Percentiles rank a stretch among this genome's conserved stretches.
phyloP scores from a whole-genome alignment of 345 rosid genomes.

The Mercurialis annua region DNA sequence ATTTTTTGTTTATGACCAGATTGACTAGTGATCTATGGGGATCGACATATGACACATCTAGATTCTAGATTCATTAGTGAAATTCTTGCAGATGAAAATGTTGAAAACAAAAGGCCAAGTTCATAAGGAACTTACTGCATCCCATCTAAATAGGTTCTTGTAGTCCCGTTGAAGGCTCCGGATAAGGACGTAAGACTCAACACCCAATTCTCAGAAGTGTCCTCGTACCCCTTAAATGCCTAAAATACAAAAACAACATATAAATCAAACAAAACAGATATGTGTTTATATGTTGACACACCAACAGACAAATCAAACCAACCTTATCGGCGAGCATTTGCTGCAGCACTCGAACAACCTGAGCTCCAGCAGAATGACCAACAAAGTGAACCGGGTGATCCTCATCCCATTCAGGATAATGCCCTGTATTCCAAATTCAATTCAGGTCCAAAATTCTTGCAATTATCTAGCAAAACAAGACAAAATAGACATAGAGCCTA shows the following conservation, averaged over 20 bases:
- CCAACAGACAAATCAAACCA: constrained; percentile 17
- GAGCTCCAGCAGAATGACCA: constrained; percentile 99
- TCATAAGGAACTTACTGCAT: constrained; percentile 59
- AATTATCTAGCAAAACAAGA: neutral
- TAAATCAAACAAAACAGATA: neutral
- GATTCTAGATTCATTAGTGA: neutral
- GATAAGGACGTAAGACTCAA: constrained; percentile 89
- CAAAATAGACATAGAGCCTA: neutral
- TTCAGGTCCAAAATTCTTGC: neutral
- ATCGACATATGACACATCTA: no score
- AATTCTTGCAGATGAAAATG: neutral
- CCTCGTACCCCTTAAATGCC: constrained; percentile 76
- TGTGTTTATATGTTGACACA: neutral
- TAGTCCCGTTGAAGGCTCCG: constrained; percentile 96
- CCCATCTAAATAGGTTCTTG: constrained; percentile 88
- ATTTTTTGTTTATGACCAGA: neutral
- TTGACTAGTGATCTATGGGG: neutral
- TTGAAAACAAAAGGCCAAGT: constrained; percentile 3
- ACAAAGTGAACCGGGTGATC: constrained; percentile 95
- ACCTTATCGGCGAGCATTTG: constrained; percentile 99
- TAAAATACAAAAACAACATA: constrained; percentile 29
- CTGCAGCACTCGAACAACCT: constrained; percentile 95
- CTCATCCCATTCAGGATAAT: constrained; percentile 90
- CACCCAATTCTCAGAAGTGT: constrained; percentile 86
- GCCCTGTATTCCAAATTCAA: constrained; percentile 46